Base-by-base conservation (phyloP, 106 monocot genomes). In the Acanthochlamys bracteata region DNA sequence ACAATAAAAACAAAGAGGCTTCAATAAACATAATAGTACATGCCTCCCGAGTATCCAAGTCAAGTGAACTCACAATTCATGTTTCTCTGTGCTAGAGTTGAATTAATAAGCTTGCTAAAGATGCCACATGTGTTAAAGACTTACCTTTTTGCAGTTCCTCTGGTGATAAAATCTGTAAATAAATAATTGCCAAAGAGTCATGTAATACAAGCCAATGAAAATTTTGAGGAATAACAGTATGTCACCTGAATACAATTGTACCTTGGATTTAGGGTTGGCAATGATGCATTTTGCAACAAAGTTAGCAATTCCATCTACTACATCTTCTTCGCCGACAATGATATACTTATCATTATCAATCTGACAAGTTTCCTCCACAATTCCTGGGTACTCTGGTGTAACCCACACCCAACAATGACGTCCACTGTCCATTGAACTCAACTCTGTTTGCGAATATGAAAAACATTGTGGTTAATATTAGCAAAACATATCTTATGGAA, bases 281-380 rank as follows among this genome's bases (percentile, higher is more conserved):
- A 92, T 66, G 60, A 99, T 86, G 68, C 85, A 92, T 77, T 72
- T 88, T 21, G 91, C 88, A 53, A 92, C 73, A 70, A 92, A 99
- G 64, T 75, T 77, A 11, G 92, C 80, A 71, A 99, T 73, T 42
- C 98, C 88, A 73, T 99, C 98, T 62, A 99, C 73, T 45, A 92
- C 76, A 73, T 89, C 73, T 0, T 99, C 92, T 74, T 99, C 85
- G 67, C 39, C 79, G 58, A 99, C 58, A 39, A 92, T 60, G 21
- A 89, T 69, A 74, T 99, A 92, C 63, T 74, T 85, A 65, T 91
- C 91, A 61, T 84, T 67, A 65, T 92, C 92, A 72, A 99, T 99
- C 52, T 70, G 78, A 73, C 98, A 83, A 0, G 46, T 69, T 73
- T 91, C 98, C 63, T 98, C 90, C 68, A 80, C 49, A 33, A 55